Percentiles rank a stretch among this genome's conserved stretches.
phyloP scores from a whole-genome alignment of 805 yeast genomes.

The Ogataea salicorniae region DNA sequence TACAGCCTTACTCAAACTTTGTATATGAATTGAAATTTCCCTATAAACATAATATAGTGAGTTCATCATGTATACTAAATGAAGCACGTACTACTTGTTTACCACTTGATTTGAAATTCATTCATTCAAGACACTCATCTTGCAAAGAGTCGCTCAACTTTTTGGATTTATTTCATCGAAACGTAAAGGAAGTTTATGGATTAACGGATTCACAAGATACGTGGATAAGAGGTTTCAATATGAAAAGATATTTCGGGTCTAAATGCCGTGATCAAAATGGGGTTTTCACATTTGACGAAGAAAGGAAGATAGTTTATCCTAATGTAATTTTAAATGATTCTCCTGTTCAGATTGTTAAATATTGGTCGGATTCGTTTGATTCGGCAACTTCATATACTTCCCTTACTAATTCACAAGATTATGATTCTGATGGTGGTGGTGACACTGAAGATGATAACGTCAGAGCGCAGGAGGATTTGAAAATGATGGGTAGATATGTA shows the following conservation, averaged over 20 bases:
- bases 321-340: not conserved
- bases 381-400: not conserved
- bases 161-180: conserved; percentile 7
- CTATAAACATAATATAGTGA: too few relatives aligned
- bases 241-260: conserved; percentile 10
- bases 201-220: conserved; percentile 10
- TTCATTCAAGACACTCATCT: conserved; percentile 18
- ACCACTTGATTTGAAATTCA: conserved; percentile 8
- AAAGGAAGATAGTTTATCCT: not conserved
- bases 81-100: not conserved
- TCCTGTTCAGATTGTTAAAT: not conserved
- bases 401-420: too few relatives aligned
- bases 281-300: conserved; percentile 6
- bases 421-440: too few relatives aligned
- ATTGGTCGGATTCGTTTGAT: not conserved
- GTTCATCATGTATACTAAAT: too few relatives aligned
- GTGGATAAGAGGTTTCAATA: conserved; percentile 11
- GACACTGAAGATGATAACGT: too few relatives aligned
- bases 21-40: too few relatives aligned
- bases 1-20: too few relatives aligned
- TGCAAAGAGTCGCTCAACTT: conserved; percentile 11
- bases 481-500: not conserved
- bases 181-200: conserved; percentile 12
- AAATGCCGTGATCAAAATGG: not conserved
- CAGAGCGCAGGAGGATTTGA: not conserved